Evolutionary conservation across 1,284 basidiomycete genomes (phyloP), one percentile per base, ranked within the genome.

Genomic region (Pholiota adiposa): DNA sequence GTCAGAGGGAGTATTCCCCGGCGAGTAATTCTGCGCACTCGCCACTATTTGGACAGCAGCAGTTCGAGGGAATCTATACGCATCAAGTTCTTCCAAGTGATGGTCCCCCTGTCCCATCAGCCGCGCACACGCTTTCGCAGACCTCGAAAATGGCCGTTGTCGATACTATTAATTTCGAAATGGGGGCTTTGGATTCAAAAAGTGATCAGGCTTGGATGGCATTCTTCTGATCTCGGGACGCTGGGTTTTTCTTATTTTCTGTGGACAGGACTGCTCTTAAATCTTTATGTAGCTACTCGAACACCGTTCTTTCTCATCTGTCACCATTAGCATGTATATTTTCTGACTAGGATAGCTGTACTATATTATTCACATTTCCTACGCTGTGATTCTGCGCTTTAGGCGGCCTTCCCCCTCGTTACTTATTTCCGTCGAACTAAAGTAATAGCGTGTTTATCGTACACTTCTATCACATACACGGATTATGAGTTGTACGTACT

Each of bases 81-180:
- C 62, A 58, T 23, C 62, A 62, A 33, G 67, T 69, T 27, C 60
- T 72, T n/a, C 70, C 73, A 14, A 53, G 51, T 4, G 65, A 67
- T 44, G 67, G 67, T 5, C 70, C 71, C 4, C 59, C 68, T 3
- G 67, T 72, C 43, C 63, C 67, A 27, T 51, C 65, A 2, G 60
- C 65, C 38, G 58, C 67, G 21, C 23, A 63, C 46, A 58, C 66
- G 16, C 62, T 68, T 31, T 69, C 70, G 21, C 70, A 71, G 14
- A 63, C 71, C 2, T 76, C 76, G 12, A 75, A 74, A 63, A 68
- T 78, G 68, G 72, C 72, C 1, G 72, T 75, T 3, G 75, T 77
- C 44, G 79, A 80, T 58, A 75, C 77, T 19, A 65, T 79, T 21
- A 79, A 79, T 61, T 78, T 82, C 62, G 80, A 82, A 61, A 67